Conservation (phyloP, 371 early-diverging fungal genomes). For the Lichtheimia hyalospora region DNA sequence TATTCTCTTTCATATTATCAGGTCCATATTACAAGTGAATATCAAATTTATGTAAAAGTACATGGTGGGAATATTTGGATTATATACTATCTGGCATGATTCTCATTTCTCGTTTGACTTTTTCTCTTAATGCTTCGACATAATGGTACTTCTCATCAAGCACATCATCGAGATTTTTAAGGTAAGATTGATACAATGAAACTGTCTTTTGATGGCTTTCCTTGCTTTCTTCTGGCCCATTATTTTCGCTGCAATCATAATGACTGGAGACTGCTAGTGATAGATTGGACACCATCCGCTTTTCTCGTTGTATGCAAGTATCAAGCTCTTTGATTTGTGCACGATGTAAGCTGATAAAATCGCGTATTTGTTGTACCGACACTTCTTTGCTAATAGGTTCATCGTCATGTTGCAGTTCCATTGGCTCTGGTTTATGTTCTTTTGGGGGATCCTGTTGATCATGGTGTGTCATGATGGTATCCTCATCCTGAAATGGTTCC, state of each 20-base stretch:
- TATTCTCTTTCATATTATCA: too few species aligned
- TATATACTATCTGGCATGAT: slow-evolving; percentile 9
- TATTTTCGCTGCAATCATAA: slow-evolving; percentile 22
- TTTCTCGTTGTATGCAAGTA: slow-evolving; percentile 77
- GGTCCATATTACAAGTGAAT: too few species aligned
- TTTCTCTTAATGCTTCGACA: slow-evolving; percentile 33
- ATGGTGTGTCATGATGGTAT: not conserved
- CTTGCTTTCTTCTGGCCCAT: slow-evolving; percentile 8
- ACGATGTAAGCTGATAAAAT: slow-evolving; percentile 75
- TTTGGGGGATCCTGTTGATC: not conserved
- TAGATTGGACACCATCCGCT: slow-evolving; percentile 73
- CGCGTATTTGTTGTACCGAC: slow-evolving; percentile 46
- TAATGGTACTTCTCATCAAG: slow-evolving; percentile 39
- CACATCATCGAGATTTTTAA: slow-evolving; percentile 58
- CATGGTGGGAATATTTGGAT: too few species aligned
- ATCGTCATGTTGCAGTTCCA: not conserved
- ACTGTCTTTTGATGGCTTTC: slow-evolving; percentile 24
- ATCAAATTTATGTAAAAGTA: too few species aligned
- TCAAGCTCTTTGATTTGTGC: slow-evolving; percentile 76
- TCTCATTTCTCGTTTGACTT: slow-evolving; percentile 24
- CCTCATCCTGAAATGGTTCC: slow-evolving; percentile 13
- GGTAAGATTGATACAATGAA: slow-evolving; percentile 38
- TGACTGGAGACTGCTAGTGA: slow-evolving; percentile 46
- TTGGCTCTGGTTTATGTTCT: not conserved
- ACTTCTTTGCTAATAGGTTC: not conserved